Evolutionary conservation across 805 yeast genomes (phyloP), one percentile per base, ranked within the genome.

Genomic region (Candida glaebosa): DNA sequence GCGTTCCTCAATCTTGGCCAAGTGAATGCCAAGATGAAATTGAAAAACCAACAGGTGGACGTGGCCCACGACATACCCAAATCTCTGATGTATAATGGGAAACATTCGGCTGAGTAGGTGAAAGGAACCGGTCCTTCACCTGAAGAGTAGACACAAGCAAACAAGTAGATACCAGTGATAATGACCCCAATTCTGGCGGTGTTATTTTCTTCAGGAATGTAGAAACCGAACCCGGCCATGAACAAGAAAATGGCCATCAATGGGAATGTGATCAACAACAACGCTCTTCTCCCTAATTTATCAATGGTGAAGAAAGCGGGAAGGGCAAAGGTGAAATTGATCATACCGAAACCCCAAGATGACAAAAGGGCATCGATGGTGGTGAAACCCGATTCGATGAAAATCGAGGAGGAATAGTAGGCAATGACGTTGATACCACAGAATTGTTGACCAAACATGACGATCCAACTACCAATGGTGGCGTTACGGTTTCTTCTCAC

Each of bases 401-500:
- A 87, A 43, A 87, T 87, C 7, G 84, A 72, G 0, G 93, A 82
- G 1, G 91, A 84, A 62, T 85, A 87, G 64, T 86, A 84, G 15
- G 95, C 91, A 63, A 87, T 86, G 40, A 87, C 91, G 56, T 87
- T 87, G 60, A 87, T 79, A 52, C 96, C 96, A 65, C 95, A 87
- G 67, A 87, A 84, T 60, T 87, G 95, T 67, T 87, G 96, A 87
- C 84, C 83, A 57, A 87, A 84, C 80, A 88, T 87, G 45, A 82
- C 87, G 48, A 87, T 74, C 76, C 84, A 83, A 3, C 95, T 79
- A 41, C 87, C 95, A 42, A 83, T 51, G 5, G 87, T 79, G 40
- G 93, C 95, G 57, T 87, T 84, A 64, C 95, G 78, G 61, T 85
- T 86, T 70, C 96, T 79, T 61, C 93, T 76, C 36, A 84, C 71